phyloP scores from a whole-genome alignment of 257 asterid genomes.

The Solanum clarkiae region DNA sequence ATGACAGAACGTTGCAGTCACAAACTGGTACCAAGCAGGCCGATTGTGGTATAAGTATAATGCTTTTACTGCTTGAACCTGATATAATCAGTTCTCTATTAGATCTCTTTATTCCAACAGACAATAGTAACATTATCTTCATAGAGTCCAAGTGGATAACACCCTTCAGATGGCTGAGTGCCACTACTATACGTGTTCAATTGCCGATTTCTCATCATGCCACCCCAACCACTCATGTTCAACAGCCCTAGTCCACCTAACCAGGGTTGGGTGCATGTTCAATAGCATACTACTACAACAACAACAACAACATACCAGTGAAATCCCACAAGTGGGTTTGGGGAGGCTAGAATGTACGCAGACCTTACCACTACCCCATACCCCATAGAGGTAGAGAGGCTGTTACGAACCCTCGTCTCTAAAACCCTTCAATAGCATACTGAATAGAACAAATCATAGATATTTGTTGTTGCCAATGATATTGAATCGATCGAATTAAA shows the following conservation, averaged over 20 bases:
- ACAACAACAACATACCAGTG: too few relatives aligned
- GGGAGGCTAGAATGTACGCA: too few relatives aligned
- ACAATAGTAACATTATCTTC: neutral
- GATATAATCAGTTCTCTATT: slow-evolving; percentile 4
- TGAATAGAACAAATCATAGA: neutral
- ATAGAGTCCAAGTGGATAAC: neutral
- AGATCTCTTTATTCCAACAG: neutral
- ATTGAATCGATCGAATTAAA: neutral
- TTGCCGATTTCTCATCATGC: neutral
- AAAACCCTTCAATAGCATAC: too few relatives aligned
- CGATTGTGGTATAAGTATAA: slow-evolving; percentile 75
- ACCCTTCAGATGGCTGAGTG: neutral
- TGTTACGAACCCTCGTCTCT: too few relatives aligned
- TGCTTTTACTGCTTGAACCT: slow-evolving; percentile 57
- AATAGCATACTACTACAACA: neutral
- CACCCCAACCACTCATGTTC: neutral
- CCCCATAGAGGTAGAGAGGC: too few relatives aligned
- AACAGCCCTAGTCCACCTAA: neutral
- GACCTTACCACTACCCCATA: too few relatives aligned
- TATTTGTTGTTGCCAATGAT: neutral
- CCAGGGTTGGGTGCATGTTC: neutral
- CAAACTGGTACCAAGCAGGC: slow-evolving; percentile 94
- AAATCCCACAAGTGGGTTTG: too few relatives aligned
- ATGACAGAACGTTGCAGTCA: slow-evolving; percentile 91
- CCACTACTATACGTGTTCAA: neutral